Percentiles rank a stretch among this genome's conserved stretches.
These are phyloP conservation scores for Aspergillus persii DNA, from an alignment of 2,329 filamentous ascomycete genomes.

Conservation along the genomic window DNA sequence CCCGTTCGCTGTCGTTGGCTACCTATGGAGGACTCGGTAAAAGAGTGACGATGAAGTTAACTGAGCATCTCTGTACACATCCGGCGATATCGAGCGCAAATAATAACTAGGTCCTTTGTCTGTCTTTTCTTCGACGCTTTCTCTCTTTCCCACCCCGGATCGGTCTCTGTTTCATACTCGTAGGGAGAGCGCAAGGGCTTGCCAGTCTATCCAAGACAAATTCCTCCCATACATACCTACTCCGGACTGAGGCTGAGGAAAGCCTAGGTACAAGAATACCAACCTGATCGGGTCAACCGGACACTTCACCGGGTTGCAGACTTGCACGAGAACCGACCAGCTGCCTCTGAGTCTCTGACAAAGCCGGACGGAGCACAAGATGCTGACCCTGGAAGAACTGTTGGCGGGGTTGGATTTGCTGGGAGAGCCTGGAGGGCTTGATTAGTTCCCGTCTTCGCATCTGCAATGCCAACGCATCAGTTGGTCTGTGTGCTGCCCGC, in stretches of 20 bases:
- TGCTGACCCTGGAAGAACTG: slow-evolving; percentile 1
- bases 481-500: slow-evolving; percentile 26
- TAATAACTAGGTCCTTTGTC: too few relatives aligned
- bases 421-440: slow-evolving; percentile 15
- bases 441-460: slow-evolving; percentile 25
- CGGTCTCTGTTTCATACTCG: not conserved
- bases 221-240: not conserved
- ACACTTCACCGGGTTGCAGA: not conserved
- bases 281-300: slow-evolving; percentile 2
- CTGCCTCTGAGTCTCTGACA: slow-evolving; percentile 12
- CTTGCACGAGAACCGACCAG: slow-evolving; percentile 2
- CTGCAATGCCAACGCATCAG: slow-evolving; percentile 32
- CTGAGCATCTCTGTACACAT: too few relatives aligned
- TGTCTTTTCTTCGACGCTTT: too few relatives aligned
- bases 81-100: not conserved
- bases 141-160: not conserved
- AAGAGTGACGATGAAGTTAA: too few relatives aligned
- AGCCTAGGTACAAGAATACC: not conserved
- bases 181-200: not conserved
- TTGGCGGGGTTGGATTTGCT: slow-evolving; percentile 20
- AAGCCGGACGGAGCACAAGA: slow-evolving; percentile 3
- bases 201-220: not conserved
- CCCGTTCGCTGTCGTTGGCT: not conserved
- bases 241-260: not conserved
- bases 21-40: too few relatives aligned